Conservation (phyloP, 176 grass and related monocot species). For the Rhynchospora pubera region DNA sequence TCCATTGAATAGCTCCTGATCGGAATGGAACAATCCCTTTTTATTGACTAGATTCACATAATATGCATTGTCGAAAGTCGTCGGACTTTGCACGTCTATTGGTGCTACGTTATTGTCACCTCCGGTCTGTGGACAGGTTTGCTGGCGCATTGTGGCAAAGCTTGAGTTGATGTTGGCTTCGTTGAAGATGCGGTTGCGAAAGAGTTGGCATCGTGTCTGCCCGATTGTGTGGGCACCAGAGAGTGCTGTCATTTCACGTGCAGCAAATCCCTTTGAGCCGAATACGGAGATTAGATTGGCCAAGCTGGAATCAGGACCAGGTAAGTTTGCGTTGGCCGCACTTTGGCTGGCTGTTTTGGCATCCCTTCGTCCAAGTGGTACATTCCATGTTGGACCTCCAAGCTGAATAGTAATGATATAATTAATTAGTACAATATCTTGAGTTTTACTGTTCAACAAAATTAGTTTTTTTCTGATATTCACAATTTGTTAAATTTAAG, state of each 20-base stretch:
- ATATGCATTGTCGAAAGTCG: slow-evolving; percentile 44
- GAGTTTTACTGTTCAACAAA: not conserved
- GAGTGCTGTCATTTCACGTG: slow-evolving; percentile 58
- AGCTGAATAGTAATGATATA: slow-evolving; percentile 17
- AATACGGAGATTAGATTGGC: slow-evolving; percentile 23
- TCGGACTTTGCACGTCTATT: slow-evolving; percentile 30
- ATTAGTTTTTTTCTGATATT: too few relatives aligned
- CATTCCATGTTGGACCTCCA: slow-evolving; percentile 43
- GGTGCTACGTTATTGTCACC: slow-evolving; percentile 25
- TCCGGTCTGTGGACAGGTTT: slow-evolving; percentile 22
- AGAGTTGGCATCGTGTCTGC: slow-evolving; percentile 31
- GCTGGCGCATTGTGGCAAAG: slow-evolving; percentile 15
- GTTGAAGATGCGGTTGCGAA: slow-evolving; percentile 44
- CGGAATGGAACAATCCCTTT: slow-evolving; percentile 54
- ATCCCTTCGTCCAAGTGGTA: slow-evolving; percentile 55
- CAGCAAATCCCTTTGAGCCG: slow-evolving; percentile 34
- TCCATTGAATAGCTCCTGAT: slow-evolving; percentile 56
- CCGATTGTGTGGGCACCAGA: slow-evolving; percentile 70
- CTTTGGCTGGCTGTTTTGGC: slow-evolving; percentile 32
- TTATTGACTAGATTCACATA: slow-evolving; percentile 33
- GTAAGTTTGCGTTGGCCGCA: slow-evolving; percentile 39
- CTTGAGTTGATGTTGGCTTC: slow-evolving; percentile 36
- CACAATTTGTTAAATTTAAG: not conserved
- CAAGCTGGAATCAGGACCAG: slow-evolving; percentile 17
- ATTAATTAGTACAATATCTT: not conserved